Conservation (phyloP, 257 asterid genomes). For the Gentiana dahurica region DNA sequence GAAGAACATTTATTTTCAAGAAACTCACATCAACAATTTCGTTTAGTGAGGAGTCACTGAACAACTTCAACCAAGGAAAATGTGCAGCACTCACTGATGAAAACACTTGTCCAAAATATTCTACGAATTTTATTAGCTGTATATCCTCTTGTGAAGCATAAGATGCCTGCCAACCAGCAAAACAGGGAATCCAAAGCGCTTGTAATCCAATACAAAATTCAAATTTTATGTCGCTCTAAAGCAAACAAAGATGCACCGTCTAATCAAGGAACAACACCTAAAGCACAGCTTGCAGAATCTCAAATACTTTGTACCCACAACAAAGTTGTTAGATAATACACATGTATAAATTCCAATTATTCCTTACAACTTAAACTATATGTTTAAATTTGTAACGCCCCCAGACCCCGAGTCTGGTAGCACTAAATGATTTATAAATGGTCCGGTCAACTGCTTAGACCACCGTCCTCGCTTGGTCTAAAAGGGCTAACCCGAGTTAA, state of each 20-base stretch:
- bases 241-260: neutral
- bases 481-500: too few species aligned
- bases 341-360: too few species aligned
- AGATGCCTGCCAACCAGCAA: conserved; percentile 38
- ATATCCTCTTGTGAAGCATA: conserved; percentile 70
- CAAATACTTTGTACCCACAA: too few species aligned
- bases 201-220: neutral
- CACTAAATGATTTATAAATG: too few species aligned
- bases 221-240: neutral
- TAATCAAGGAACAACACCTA: neutral
- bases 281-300: neutral
- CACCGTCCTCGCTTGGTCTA: too few species aligned
- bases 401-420: too few species aligned
- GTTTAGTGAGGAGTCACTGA: conserved; percentile 69
- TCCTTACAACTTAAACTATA: too few species aligned
- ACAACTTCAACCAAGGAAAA: conserved; percentile 81
- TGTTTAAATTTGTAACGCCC: too few species aligned
- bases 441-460: too few species aligned
- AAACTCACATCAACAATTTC: conserved; percentile 65
- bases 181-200: neutral
- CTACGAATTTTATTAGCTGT: conserved; percentile 85
- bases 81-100: conserved; percentile 61
- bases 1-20: too few species aligned
- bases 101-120: conserved; percentile 86
- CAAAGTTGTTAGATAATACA: too few species aligned